Evolutionary conservation across 768 basidiomycete genomes (phyloP), one percentile per base, ranked within the genome.

Genomic region (Auricularia auricula-judae): DNA sequence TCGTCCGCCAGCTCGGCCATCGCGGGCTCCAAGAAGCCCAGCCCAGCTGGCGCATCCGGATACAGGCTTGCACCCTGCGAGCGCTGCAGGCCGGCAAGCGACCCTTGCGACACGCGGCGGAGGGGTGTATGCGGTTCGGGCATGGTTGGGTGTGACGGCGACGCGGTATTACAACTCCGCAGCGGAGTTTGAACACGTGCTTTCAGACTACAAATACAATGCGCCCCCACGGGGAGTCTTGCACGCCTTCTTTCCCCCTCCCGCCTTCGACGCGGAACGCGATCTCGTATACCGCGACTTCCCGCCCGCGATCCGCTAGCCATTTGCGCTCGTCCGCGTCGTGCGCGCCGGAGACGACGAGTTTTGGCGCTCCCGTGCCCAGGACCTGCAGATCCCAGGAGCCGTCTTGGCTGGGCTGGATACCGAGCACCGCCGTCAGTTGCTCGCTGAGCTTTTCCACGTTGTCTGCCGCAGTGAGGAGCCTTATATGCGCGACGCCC

Each of bases 1-100:
- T 98, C 94, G 76, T 98, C 94, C 18, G 88, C 80, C 64, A 98
- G 85, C 71, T 95, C 94, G 1, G 86, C 77, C 74, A 98, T 81
- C 29, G 87, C 88, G 16, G 90, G 89, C 59, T 88, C 87, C 61
- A 98, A 81, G 70, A 94, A 95, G 0, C 88, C 89, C 36, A 95
- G 83, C 1, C 89, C 90, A 69, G 91, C 85, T 0, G 91, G 89
- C 1, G 91, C 88, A 74, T 90, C 83, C 12, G 39, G 63, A 85
- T 82, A 67, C 85, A 84, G 11, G 84, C 81, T 18, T 81, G 47
- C 18, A 5, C 21, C 18, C 5, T 59, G 53, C 0, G 92, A 93
- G 47, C 87, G 85, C 18, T 93, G 93, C 54, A 94, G 81, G 18
- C 87, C 85, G 64, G 91, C 88, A 14, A 98, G 84, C 2, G 94